Percentiles rank a stretch among this genome's conserved stretches.
Evolutionary conservation across 495 filamentous ascomycete genomes (phyloP).

Genomic region (Penicillium nucicola): DNA sequence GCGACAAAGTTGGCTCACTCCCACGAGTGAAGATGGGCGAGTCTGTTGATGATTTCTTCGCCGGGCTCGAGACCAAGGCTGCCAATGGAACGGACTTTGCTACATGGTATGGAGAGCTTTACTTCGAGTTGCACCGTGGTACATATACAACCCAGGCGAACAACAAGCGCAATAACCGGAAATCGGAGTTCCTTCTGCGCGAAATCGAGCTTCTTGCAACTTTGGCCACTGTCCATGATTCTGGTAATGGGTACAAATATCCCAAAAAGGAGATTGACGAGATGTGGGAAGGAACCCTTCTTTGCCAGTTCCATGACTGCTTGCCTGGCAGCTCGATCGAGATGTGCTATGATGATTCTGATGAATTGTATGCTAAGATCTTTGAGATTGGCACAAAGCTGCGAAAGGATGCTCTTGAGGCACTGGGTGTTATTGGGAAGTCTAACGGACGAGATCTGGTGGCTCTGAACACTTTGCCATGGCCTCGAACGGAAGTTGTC

Average conservation of each 20-base stretch:
- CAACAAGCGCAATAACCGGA: constrained; percentile 92
- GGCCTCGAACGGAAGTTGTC: constrained; percentile 72
- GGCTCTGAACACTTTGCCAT: constrained; percentile 79
- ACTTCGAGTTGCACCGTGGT: constrained; percentile 94
- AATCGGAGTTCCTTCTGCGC: constrained; percentile 76
- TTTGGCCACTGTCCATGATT: constrained; percentile 67
- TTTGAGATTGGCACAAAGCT: constrained; percentile 72
- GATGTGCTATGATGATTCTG: constrained; percentile 94
- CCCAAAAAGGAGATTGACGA: constrained; percentile 87
- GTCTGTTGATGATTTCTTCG: constrained; percentile 96
- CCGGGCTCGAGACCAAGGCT: constrained; percentile 68
- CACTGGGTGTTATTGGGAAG: constrained; percentile 55
- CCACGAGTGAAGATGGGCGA: constrained; percentile 86
- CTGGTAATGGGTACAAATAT: constrained; percentile 66
- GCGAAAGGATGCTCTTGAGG: constrained; percentile 64
- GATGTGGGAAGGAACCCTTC: constrained; percentile 84
- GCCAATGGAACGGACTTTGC: constrained; percentile 73
- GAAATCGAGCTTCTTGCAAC: constrained; percentile 90
- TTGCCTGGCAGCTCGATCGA: constrained; percentile 92
- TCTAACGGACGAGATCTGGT: constrained; percentile 34
- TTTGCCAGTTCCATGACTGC: constrained; percentile 97
- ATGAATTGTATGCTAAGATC: constrained; percentile 79
- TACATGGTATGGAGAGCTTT: constrained; percentile 97
- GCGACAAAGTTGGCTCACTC: constrained; percentile 77
- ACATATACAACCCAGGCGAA: constrained; percentile 97